Evolutionary conservation across 2,329 filamentous ascomycete species (phyloP), one percentile per base, ranked within the genome.

Genomic region (Bisporella sp.): DNA sequence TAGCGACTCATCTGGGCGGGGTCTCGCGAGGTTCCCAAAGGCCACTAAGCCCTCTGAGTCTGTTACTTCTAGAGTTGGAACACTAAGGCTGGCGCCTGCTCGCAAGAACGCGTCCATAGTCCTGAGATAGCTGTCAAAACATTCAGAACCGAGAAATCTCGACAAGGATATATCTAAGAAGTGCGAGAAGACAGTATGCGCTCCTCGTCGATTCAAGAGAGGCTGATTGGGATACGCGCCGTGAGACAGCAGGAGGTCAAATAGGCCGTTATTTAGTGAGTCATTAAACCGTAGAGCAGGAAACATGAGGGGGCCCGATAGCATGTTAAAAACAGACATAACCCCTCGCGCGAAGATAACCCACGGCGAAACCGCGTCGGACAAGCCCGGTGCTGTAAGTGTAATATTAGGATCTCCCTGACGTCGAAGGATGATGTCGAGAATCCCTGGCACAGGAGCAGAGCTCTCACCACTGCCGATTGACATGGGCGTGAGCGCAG

Each of bases 81-180:
- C 35, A 13, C 35, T 29, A 31, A 48, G 46, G 29, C 46, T 48
- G 13, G 46, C 35, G 37, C 33, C 46, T 2, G 32, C 31, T 31
- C 46, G 12, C 32, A 48, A 48, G 46, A 48, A 48, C 12, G 46
- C 46, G 35, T 47, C 46, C 35, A 47, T 40, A n/a, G 32, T 47
- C 37, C 46, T 41, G 1, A 47, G 46, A 41, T 47, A 47, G n/a
- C 29, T 28, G n/a, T 47, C 37, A 31, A 47, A 47, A 29, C 46
- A 47, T 28, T 47, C 46, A 7, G 28, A 21, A 41, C 33, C 46
- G 31, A 47, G 46, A 31, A 47, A 47, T n/a, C 37, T 37, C 5
- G 46, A 47, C 13, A 41, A 13, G 28, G 46, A 40, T 41, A 47
- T 47, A 13, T 47, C 33, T 13, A 47, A 6, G 32, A 47, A 47